These are phyloP conservation scores for Hemisphaericaspora xylanilytica DNA, from an alignment of 1,139 yeast species.

Conservation along the genomic window DNA sequence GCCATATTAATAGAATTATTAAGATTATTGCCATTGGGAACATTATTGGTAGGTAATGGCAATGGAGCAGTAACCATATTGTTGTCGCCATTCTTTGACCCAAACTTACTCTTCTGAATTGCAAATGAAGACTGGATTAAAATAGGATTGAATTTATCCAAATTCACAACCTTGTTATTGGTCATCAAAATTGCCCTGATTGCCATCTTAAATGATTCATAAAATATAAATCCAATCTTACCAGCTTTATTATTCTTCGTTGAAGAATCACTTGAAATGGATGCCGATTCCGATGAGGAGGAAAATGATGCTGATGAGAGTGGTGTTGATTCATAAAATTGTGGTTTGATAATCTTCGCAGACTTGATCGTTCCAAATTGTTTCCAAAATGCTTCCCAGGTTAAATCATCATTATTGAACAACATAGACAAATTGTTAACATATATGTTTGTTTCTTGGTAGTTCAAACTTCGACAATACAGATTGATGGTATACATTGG, in stretches of 20 bases:
- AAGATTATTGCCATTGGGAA: background rate
- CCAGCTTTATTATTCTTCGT: slow-evolving; percentile 42
- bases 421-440: slow-evolving; percentile 50
- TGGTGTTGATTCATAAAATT: slow-evolving; percentile 25
- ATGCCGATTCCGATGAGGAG: slow-evolving; percentile 8
- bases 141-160: slow-evolving; percentile 21
- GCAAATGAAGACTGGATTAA: slow-evolving; percentile 43
- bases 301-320: background rate
- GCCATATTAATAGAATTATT: no score
- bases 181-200: slow-evolving; percentile 40
- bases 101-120: slow-evolving; percentile 25
- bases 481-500: slow-evolving; percentile 13
- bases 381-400: slow-evolving; percentile 42
- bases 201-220: slow-evolving; percentile 37
- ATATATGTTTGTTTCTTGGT: slow-evolving; percentile 60
- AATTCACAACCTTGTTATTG: slow-evolving; percentile 25
- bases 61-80: background rate
- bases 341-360: slow-evolving; percentile 46
- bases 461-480: slow-evolving; percentile 27
- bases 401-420: slow-evolving; percentile 38
- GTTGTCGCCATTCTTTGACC: background rate
- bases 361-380: slow-evolving; percentile 45
- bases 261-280: slow-evolving; percentile 20
- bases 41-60: background rate
- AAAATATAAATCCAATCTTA: slow-evolving; percentile 45